Conservation (phyloP, 352 stramenopile species). For the Blastocystis sp. region DNA sequence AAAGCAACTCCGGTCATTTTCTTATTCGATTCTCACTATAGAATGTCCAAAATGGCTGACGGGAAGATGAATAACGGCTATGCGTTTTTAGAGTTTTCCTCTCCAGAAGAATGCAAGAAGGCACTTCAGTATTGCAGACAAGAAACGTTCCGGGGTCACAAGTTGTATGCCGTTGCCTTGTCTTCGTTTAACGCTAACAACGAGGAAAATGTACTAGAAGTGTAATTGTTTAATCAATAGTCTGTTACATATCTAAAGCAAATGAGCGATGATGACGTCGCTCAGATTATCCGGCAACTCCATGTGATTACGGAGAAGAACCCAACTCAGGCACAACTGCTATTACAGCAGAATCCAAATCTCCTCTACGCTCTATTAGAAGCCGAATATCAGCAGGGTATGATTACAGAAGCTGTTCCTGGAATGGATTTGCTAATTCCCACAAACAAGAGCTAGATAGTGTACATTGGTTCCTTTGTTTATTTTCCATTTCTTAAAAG, state of each 20-base stretch:
- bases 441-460: neutral
- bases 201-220: neutral
- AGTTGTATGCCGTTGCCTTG: neutral
- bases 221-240: neutral
- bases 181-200: neutral
- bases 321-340: neutral
- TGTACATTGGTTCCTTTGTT: conserved; percentile 7
- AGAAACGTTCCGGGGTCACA: neutral
- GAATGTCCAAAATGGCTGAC: neutral
- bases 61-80: conserved; percentile 14
- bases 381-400: conserved; percentile 19
- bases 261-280: neutral
- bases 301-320: neutral
- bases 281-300: neutral
- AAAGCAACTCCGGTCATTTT: neutral
- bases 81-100: conserved; percentile 22
- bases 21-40: neutral
- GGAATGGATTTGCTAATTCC: conserved; percentile 13
- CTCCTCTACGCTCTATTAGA: conserved; percentile 21
- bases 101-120: neutral
- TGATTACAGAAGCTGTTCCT: neutral
- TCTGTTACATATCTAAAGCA: conserved; percentile 4
- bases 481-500: neutral
- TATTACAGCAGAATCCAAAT: conserved; percentile 10
- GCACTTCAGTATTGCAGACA: neutral